Evolutionary conservation across 2,329 filamentous ascomycete genomes (phyloP), one percentile per base, ranked within the genome.

Genomic region (Aspergillus felis): DNA sequence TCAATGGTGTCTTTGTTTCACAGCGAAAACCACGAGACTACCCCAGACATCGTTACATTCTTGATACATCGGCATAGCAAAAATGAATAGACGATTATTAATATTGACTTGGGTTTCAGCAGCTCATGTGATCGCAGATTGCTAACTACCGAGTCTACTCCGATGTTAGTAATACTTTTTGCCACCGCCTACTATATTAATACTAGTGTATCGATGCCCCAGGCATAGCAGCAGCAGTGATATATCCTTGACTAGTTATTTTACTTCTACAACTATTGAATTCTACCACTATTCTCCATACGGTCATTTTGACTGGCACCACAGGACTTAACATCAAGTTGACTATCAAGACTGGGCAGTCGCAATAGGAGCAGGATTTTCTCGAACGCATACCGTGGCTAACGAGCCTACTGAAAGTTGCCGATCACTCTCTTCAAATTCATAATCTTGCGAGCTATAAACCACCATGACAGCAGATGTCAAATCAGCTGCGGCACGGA

Each of bases 401-500:
- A 17, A 17, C 32, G 32, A 38, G 32, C 32, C 32, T 38, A 14
- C 14, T 17, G 32, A 46, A 46, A 46, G 8, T 8, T 8, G 8
- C 42, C 8, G 22, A 24, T 24, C 8, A 24, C 20, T 4, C 8
- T 42, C 20, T 20, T 24, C 8, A 12, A 20, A 12, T 24, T 46
- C 42, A 24, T 12, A 3, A 10, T 20, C 20, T 9, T 14, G 8
- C 42, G 32, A 38, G 14, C 17, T 46, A 22, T 46, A 46, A 47
- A 27, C 27, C 53, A 59, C 22, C 51, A 77, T 76, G 74, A 61
- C 73, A 48, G 63, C 69, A 50, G 73, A 75, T 55, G 63, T 73
- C 24, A 64, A 69, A 27, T 60, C 66, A 24, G 63, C 67, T 29
- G 74, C 73, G 20, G 63, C 70, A 24, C 67, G 67, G 41, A 64